These are phyloP conservation scores for Theobroma cacao DNA, from an alignment of 345 rosid species.

Conservation along the genomic window DNA sequence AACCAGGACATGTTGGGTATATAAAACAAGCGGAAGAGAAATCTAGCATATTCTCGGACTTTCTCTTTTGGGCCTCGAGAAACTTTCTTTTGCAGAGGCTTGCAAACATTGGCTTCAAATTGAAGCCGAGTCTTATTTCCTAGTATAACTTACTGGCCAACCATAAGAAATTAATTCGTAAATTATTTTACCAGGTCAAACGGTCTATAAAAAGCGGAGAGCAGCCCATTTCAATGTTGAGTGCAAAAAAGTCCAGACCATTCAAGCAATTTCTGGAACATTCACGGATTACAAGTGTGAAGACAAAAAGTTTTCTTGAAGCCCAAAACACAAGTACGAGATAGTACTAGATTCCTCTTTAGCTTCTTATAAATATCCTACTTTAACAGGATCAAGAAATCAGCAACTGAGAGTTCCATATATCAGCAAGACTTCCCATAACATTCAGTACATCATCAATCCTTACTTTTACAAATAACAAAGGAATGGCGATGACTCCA, in stretches of 20 bases:
- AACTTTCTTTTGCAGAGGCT: too few relatives aligned
- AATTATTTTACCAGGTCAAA: too few relatives aligned
- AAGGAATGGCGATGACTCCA: background rate
- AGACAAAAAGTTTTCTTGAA: too few relatives aligned
- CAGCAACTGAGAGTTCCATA: background rate
- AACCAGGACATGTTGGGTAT: background rate
- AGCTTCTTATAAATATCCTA: background rate
- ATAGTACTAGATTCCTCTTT: background rate
- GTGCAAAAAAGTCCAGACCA: background rate
- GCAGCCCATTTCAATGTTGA: background rate
- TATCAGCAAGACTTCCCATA: background rate
- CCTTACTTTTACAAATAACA: background rate
- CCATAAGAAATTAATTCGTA: too few relatives aligned
- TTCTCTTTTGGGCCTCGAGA: background rate
- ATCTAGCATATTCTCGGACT: background rate
- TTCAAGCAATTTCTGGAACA: background rate
- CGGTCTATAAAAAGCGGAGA: too few relatives aligned
- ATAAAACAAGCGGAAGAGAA: background rate
- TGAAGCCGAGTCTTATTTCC: too few relatives aligned
- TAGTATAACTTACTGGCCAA: too few relatives aligned
- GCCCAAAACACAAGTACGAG: background rate
- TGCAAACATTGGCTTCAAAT: too few relatives aligned
- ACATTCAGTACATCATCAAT: accelerated
- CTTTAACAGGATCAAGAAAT: background rate
- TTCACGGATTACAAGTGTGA: background rate